These are phyloP conservation scores for Aspergillus brasiliensis DNA, from an alignment of 2,329 filamentous ascomycete species.

Conservation along the genomic window DNA sequence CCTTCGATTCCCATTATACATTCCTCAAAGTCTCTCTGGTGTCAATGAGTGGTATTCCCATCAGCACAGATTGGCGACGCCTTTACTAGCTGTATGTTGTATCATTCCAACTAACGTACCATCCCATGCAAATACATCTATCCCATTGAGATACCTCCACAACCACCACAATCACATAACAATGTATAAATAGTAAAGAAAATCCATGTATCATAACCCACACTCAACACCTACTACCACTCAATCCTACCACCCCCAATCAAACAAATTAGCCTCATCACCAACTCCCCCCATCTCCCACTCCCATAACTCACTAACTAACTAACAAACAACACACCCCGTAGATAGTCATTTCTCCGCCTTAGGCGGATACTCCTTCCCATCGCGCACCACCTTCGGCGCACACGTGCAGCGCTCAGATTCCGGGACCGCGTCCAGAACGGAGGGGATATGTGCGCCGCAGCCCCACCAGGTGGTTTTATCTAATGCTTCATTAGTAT, in stretches of 20 bases:
- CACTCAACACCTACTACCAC: too few relatives aligned
- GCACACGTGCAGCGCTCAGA: conserved; percentile 66
- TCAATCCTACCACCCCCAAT: not conserved
- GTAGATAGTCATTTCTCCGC: conserved; percentile 48
- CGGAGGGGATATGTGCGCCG: conserved; percentile 61
- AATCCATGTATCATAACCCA: too few relatives aligned
- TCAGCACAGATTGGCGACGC: too few relatives aligned
- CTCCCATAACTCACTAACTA: conserved; percentile 23
- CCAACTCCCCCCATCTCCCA: not conserved
- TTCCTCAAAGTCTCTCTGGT: too few relatives aligned
- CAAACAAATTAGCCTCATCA: not conserved
- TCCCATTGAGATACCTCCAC: too few relatives aligned
- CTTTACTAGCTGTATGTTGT: too few relatives aligned
- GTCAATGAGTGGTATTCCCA: too few relatives aligned
- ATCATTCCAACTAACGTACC: too few relatives aligned
- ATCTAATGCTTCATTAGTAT: conserved; percentile 40
- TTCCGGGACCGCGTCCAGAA: conserved; percentile 63
- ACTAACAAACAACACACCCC: conserved; percentile 5
- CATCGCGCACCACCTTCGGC: conserved; percentile 63
- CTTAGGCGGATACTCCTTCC: conserved; percentile 67
- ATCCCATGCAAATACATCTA: too few relatives aligned
- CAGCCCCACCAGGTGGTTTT: conserved; percentile 68
- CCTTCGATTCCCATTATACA: too few relatives aligned
- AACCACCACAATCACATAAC: too few relatives aligned
- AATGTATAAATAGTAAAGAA: too few relatives aligned